phyloP scores from a whole-genome alignment of 345 rosid genomes.

The Melaleuca alternifolia region DNA sequence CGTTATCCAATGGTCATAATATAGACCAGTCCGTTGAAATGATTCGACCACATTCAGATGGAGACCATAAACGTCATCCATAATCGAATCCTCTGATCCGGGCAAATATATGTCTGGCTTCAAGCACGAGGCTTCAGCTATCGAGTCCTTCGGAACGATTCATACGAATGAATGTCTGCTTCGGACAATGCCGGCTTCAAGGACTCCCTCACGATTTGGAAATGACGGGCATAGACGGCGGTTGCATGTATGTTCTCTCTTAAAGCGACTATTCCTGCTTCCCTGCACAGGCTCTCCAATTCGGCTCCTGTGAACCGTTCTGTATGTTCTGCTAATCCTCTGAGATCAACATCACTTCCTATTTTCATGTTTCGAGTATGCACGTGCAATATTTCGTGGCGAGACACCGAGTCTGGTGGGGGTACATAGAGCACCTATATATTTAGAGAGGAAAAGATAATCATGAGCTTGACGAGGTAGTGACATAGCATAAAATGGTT shows the following conservation, averaged over 20 bases:
- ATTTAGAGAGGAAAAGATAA: not conserved
- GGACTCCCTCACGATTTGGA: conserved; percentile 46
- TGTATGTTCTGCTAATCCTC: conserved; percentile 59
- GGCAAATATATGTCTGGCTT: not conserved
- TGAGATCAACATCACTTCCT: conserved; percentile 57
- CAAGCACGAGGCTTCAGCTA: not conserved
- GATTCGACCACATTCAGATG: not conserved
- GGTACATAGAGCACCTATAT: conserved; percentile 72
- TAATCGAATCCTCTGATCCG: not conserved
- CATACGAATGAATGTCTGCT: conserved; percentile 46
- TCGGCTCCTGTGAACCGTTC: conserved; percentile 90
- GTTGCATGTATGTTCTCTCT: conserved; percentile 71
- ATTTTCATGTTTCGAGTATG: conserved; percentile 76
- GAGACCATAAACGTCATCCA: not conserved
- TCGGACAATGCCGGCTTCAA: conserved; percentile 69
- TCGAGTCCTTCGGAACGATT: conserved; percentile 38
- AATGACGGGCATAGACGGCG: conserved; percentile 51
- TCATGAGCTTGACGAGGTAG: not conserved
- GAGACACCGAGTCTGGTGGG: conserved; percentile 70
- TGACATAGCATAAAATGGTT: not conserved
- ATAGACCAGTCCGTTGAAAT: too few relatives aligned
- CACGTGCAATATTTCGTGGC: conserved; percentile 61
- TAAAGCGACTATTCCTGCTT: conserved; percentile 75
- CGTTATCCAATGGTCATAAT: not conserved
- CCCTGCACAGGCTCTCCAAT: conserved; percentile 72